These are phyloP conservation scores for Phytopythium aichiense DNA, from an alignment of 352 stramenopile species.

Conservation along the genomic window DNA sequence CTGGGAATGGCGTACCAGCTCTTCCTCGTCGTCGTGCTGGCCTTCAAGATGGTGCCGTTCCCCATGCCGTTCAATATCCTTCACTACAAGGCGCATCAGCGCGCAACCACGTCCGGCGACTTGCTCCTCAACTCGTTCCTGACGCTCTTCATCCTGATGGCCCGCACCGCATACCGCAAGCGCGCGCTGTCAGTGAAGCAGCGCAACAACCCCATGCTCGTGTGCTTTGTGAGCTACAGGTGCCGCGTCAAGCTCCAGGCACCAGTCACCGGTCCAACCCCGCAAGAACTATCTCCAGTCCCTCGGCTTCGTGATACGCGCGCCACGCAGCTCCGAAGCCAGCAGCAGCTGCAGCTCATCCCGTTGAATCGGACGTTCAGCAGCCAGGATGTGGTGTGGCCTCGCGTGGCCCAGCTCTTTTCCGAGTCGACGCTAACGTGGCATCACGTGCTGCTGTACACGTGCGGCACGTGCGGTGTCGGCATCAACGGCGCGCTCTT, in stretches of 20 bases:
- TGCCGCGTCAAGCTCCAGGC: conserved; percentile 11
- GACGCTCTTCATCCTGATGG: conserved; percentile 8
- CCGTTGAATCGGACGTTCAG: neutral
- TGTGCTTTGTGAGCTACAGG: conserved; percentile 20
- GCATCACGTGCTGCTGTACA: conserved; percentile 2
- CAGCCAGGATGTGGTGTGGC: conserved; percentile 6
- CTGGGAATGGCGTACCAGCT: neutral
- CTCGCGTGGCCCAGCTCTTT: neutral
- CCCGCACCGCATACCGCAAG: conserved; percentile 14
- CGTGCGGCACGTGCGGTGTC: neutral
- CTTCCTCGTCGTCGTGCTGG: neutral
- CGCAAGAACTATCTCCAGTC: neutral
- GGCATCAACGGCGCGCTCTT: conserved; percentile 3
- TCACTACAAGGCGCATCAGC: neutral
- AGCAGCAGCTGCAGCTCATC: conserved; percentile 2
- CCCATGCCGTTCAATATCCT: neutral
- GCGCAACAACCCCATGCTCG: conserved; percentile 1
- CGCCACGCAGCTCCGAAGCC: neutral
- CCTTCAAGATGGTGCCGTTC: neutral
- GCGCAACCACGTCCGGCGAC: conserved; percentile 2
- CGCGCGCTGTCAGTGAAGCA: neutral
- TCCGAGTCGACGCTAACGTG: neutral
- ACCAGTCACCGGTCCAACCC: neutral
- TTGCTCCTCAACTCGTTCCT: conserved; percentile 13
- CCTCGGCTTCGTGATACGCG: conserved; percentile 2